Base-by-base conservation (phyloP, 139 green algal genomes). In the Chara braunii region DNA sequence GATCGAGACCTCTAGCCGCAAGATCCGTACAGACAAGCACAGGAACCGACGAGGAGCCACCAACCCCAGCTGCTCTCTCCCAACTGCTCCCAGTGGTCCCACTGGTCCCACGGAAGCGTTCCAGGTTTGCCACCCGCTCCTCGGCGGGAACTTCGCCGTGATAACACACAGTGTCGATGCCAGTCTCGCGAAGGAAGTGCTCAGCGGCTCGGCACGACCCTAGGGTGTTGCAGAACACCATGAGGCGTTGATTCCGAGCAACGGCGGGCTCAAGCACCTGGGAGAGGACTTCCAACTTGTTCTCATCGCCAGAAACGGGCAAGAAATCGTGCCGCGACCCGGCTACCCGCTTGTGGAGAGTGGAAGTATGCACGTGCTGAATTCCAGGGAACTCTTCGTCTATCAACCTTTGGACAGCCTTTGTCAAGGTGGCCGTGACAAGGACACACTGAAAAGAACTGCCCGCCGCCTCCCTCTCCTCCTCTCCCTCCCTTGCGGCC, bases 221-320 rank as follows among this genome's bases (percentile, higher is more conserved):
- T 31, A 84, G 18, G 3, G 88, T 97, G 85, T 95, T 96, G 84
- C 86, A 95, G 76, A 99, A 99, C 24, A 98, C 80, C 77, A 99
- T 89, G 1, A 76, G 29, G 2, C 75, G 70, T 53, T 81, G 51
- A 3, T 75, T 68, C 0, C 32, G 37, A 1, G 58, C 18, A 5
- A 51, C 22, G 56, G 86, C 78, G 0, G 77, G 54, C 23, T 67
- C 54, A 22, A 90, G 59, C 26, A 85, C 53, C 81, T 88, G 74
- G 59, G 70, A 23, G 31, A 95, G 77, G 51, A 87, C 30, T 22
- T 86, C 75, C 37, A 95, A 71, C 85, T 94, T 95, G 81, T 96
- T 79, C 1, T 67, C 36, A 1, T 67, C 75, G 0, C 81, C 72
- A 3, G 82, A 81, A 32, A 88, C 50, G 0, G 76, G 54, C 8